Evolutionary conservation across 2,329 filamentous ascomycete genomes (phyloP), one percentile per base, ranked within the genome.

Genomic region (Didymella arachidicola): DNA sequence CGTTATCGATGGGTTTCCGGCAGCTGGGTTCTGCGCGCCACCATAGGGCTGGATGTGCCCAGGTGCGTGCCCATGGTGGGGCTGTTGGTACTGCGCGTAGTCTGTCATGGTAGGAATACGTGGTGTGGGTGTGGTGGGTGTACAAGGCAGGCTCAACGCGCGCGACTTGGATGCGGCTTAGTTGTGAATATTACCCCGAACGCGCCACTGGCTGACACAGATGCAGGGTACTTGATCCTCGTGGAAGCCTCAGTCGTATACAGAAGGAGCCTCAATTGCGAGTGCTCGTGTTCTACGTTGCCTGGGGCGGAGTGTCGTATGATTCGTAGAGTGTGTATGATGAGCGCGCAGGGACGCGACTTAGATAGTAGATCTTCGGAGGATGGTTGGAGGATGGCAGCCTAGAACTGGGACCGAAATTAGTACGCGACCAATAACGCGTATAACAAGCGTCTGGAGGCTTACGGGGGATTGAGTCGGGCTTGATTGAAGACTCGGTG

Each of bases 1-100:
- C 34, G 89, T 87, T 79, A 93, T 90, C 34, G 82, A 80, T 34
- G 75, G 62, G 61, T 75, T 77, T 8, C 73, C 70, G 26, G 70
- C 68, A 22, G 69, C 73, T 11, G 76, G 72, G 47, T 75, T 76
- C 47, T 72, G 76, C 30, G 72, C 69, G 47, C 69, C 72, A 41
- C 70, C 71, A 53, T 79, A 79, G 55, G 72, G 76, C 59, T 77
- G 77, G 55, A 79, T 68, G 50, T 79, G 75, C 57, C 75, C 68
- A 51, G 79, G 75, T 52, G 76, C 73, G 60, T 82, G 78, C 59
- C 74, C 71, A 59, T 81, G 79, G 68, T 82, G 80, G 51, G 78
- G 75, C 63, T 79, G 77, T 61, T 81, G 80, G 61, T 82, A 82
- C 61, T 79, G 78, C 60, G 79, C 75, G 74, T 82, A 82, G 63